Evolutionary conservation across 352 stramenopile species (phyloP).

Genomic region (Phytophthora pluvialis): DNA sequence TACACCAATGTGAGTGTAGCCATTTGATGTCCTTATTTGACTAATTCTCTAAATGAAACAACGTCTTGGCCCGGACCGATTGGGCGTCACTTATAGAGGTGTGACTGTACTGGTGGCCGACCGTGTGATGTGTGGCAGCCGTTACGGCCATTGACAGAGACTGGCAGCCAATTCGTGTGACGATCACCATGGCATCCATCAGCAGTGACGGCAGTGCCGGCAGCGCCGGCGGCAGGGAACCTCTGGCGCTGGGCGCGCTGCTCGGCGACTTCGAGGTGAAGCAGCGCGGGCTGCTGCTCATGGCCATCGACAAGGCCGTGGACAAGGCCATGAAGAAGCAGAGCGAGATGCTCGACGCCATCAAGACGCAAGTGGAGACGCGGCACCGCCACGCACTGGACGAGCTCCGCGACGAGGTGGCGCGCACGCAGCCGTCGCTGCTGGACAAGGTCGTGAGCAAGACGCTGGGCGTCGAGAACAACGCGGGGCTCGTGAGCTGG

Average conservation of each 20-base stretch:
- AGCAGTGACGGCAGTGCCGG: conserved; percentile 16
- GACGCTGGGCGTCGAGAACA: conserved; percentile 31
- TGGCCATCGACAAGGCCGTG: conserved; percentile 38
- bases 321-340: conserved; percentile 37
- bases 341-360: conserved; percentile 33
- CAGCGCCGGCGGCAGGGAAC: conserved; percentile 7
- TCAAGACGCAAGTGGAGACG: conserved; percentile 27
- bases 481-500: conserved; percentile 30
- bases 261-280: conserved; percentile 36
- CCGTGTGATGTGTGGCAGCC: conserved; percentile 19
- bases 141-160: conserved; percentile 12
- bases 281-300: conserved; percentile 32
- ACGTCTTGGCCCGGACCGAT: too few species aligned
- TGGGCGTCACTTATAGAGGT: too few species aligned
- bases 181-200: conserved; percentile 11
- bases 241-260: conserved; percentile 25
- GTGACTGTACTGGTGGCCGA: conserved; percentile 2
- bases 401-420: conserved; percentile 23
- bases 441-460: conserved; percentile 20
- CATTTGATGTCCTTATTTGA: too few species aligned
- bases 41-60: too few species aligned
- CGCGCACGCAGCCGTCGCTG: conserved; percentile 27
- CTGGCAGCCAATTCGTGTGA: not conserved
- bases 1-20: too few species aligned
- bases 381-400: conserved; percentile 22